Base-by-base conservation (phyloP, 495 filamentous ascomycete genomes). In the Evernia prunastri region DNA sequence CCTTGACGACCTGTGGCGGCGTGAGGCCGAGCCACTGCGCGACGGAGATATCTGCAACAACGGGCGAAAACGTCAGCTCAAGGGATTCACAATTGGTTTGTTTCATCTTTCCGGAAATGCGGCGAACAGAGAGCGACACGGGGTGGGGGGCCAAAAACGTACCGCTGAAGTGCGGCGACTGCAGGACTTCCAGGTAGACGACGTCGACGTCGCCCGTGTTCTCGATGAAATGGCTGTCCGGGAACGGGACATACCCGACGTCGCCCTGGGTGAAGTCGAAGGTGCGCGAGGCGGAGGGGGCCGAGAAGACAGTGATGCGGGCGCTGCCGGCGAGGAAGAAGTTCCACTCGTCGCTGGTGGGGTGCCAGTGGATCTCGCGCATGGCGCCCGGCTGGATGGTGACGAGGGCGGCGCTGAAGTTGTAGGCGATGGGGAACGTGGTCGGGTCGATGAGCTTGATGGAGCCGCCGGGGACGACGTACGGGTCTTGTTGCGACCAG, bases 301-400 rank as follows among this genome's bases (percentile, higher is more conserved):
- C 84, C 8, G 77, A 73, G 71, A 84, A 90, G 8, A 90, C 74
- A 0, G 87, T 90, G 18, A 88, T 85, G 6, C 89, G 80, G 0
- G 82, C 89, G 0, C 79, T 78, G 0, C 89, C 89, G 35, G 80
- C 72, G 56, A 91, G 81, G 76, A 91, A 91, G 75, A 87, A 92
- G 2, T 81, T 82, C 88, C 87, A 92, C 68, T 91, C 88, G 72
- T 91, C 88, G 29, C 82, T 84, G 12, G 79, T 81, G 0, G 87
- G 85, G 66, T 91, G 88, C 89, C 89, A 92, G 74, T 92, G 89
- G 49, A 92, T 82, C 71, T 92, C 89, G 4, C 89, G 82, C 81
- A 92, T 82, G 1, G 84, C 87, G 47, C 87, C 87, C 0, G 88
- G 87, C 47, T 85, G 77, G 23, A 92, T 80, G 2, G 82, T 86